Percentiles rank a stretch among this genome's conserved stretches.
Evolutionary conservation across 805 yeast genomes (phyloP).

Genomic region (Pichia cephalocereana): DNA sequence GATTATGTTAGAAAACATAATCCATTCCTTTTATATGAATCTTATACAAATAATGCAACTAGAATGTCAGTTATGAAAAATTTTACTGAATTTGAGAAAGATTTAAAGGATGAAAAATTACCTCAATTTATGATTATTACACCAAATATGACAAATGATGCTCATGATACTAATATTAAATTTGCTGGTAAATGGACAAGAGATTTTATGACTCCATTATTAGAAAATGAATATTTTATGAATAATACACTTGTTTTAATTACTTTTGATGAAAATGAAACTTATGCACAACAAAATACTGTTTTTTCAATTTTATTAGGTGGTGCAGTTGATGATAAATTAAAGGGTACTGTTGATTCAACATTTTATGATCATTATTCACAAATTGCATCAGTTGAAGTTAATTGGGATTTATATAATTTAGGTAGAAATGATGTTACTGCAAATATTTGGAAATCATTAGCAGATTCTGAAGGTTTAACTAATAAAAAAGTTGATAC

Average conservation of each 20-base stretch:
- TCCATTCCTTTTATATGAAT: conserved; percentile 36
- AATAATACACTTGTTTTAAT: conserved; percentile 35
- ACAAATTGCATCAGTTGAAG: conserved; percentile 38
- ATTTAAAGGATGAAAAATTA: conserved; percentile 29
- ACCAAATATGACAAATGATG: conserved; percentile 47
- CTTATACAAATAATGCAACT: conserved; percentile 26
- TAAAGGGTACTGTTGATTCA: conserved; percentile 35
- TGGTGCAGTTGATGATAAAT: conserved; percentile 33
- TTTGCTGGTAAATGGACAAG: conserved; percentile 39
- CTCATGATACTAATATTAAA: conserved; percentile 39
- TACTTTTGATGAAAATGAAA: conserved; percentile 43
- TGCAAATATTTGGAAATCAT: conserved; percentile 38
- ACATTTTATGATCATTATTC: conserved; percentile 48
- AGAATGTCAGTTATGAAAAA: conserved; percentile 39
- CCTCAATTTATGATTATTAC: conserved; percentile 48
- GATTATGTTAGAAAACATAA: conserved; percentile 46
- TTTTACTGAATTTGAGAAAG: conserved; percentile 35
- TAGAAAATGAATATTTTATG: conserved; percentile 38
- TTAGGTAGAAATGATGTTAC: conserved; percentile 43
- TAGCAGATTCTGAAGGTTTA: conserved; percentile 30
- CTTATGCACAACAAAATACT: conserved; percentile 34
- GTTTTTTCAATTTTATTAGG: conserved; percentile 40
- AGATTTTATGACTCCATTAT: conserved; percentile 34
- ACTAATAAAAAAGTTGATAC: conserved; percentile 27
- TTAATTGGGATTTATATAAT: conserved; percentile 40